Evolutionary conservation across 805 yeast genomes (phyloP), one percentile per base, ranked within the genome.

Genomic region (Ogataea neopini): DNA sequence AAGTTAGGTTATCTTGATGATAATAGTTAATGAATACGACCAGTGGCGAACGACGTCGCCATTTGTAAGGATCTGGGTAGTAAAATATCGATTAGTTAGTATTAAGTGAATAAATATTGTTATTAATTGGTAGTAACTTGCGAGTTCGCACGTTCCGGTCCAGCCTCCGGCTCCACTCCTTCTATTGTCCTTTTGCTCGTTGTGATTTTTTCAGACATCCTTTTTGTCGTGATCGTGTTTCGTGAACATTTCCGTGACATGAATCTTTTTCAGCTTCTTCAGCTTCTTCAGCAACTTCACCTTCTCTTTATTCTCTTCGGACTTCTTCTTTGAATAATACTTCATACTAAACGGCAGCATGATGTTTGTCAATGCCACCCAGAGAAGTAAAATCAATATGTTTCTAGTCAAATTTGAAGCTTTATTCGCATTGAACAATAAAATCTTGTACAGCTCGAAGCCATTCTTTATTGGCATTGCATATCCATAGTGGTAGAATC

Each of bases 381-480:
- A 85, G 0, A 75, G 80, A 22, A 73, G 58, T 40, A 84, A 58
- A 10, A 85, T 68, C 34, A 84, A 86, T 44, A 76, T 70, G 57
- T 83, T 77, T 54, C 83, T 62, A n/a, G 88, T 88, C 61, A 85
- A 51, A 17, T 73, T 60, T 2, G 81, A 80, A 7, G 19, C 32
- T 58, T 77, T 82, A 60, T 76, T 75, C 3, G 83, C 66, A 57
- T 80, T 66, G 57, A 81, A 75, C 47, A 84, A 72, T 2, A 84
- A 68, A 2, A 82, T 84, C 57, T 77, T 77, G 49, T 73, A 74
- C 26, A 79, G 72, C 49, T 80, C 86, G 42, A 72, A 72, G 0
- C 84, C 79, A 51, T 82, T 80, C 57, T 80, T 79, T 36, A 83
- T 71, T 1, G 91, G 91, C 68, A 80, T 70, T 19, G 77, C 83